Base-by-base conservation (phyloP, 805 yeast species). In the Scheffersomyces ergatensis region DNA sequence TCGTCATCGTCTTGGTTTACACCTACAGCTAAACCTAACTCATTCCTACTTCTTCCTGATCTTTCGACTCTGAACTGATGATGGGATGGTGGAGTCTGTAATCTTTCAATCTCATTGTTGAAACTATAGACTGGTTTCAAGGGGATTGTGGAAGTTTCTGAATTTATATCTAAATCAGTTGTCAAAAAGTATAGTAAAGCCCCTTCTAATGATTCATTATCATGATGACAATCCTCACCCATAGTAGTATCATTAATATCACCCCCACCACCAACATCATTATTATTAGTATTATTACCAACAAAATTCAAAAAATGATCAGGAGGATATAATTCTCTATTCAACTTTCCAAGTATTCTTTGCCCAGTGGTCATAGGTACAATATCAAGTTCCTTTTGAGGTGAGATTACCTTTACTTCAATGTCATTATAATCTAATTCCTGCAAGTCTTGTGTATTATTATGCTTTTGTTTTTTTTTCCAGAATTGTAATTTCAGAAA, bases 1-100 rank as follows among this genome's bases (percentile, higher is more conserved):
- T 36, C 33, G 5, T 36, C 33, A 17, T 35, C 31, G 9, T 15
- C 38, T 14, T 31, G 16, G n/a, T n/a, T n/a, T n/a, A n/a, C 9
- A 11, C 16, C 8, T 33, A 13, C 6, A 19, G 17, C 12, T 33
- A n/a, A 5, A n/a, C 16, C 7, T 15, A 13, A 3, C 7, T 17
- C 15, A 12, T 18, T 2, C 9, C 19, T 14, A 14, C 11, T 15
- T 5, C 8, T 13, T 2, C 4, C 33, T 5, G 34, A 20, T 13
- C 7, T 18, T 3, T n/a, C 12, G n/a, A 11, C 9, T 6, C 13
- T 14, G 4, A 12, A 5, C 5, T 27, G 5, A 17, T 20, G 9
- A 16, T 30, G 13, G 7, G 14, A 4, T 3, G 30, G 12, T 7
- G 21, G 11, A 26, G 5, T 12, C 6, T 3, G 19, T 18, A 26